Evolutionary conservation across 1,284 basidiomycete genomes (phyloP).

Genomic region (Irpex sp.): DNA sequence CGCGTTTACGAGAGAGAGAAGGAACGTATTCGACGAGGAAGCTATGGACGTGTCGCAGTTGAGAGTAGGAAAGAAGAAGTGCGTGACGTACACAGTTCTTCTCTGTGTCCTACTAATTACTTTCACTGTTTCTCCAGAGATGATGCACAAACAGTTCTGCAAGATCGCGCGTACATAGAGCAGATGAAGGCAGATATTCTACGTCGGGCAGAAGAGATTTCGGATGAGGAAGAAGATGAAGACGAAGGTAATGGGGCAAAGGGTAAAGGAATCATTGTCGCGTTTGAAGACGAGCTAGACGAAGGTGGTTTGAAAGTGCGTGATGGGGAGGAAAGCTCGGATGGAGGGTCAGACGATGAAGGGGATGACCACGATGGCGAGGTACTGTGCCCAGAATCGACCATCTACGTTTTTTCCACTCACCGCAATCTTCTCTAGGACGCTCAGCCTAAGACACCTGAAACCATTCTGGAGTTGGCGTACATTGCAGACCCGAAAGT

Average conservation of each 20-base stretch:
- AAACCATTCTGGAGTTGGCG: slow-evolving; percentile 69
- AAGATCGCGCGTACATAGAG: slow-evolving; percentile 61
- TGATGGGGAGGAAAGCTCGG: slow-evolving; percentile 58
- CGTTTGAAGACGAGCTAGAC: slow-evolving; percentile 52
- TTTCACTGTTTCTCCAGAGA: slow-evolving; percentile 33
- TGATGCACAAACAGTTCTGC: slow-evolving; percentile 39
- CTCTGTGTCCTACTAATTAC: slow-evolving; percentile 11
- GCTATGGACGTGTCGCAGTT: slow-evolving; percentile 60
- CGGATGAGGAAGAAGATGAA: slow-evolving; percentile 63
- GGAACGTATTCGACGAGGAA: slow-evolving; percentile 74
- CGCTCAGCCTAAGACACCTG: slow-evolving; percentile 33
- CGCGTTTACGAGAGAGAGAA: slow-evolving; percentile 43
- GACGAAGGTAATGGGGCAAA: slow-evolving; percentile 27
- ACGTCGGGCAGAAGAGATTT: slow-evolving; percentile 67
- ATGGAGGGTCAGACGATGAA: slow-evolving; percentile 53
- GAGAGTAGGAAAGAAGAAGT: slow-evolving; percentile 70
- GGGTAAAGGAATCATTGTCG: slow-evolving; percentile 29
- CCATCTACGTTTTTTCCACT: slow-evolving; percentile 17
- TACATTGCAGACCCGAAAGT: slow-evolving; percentile 72
- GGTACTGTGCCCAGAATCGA: slow-evolving; percentile 12
- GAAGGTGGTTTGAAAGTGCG: slow-evolving; percentile 43
- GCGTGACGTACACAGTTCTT: slow-evolving; percentile 14
- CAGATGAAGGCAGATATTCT: slow-evolving; percentile 81
- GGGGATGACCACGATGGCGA: slow-evolving; percentile 45
- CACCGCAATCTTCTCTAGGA: slow-evolving; percentile 4